Percentiles rank a stretch among this genome's conserved stretches.
Evolutionary conservation across 2,329 filamentous ascomycete genomes (phyloP).

Genomic region (Colletotrichum cuscutae): DNA sequence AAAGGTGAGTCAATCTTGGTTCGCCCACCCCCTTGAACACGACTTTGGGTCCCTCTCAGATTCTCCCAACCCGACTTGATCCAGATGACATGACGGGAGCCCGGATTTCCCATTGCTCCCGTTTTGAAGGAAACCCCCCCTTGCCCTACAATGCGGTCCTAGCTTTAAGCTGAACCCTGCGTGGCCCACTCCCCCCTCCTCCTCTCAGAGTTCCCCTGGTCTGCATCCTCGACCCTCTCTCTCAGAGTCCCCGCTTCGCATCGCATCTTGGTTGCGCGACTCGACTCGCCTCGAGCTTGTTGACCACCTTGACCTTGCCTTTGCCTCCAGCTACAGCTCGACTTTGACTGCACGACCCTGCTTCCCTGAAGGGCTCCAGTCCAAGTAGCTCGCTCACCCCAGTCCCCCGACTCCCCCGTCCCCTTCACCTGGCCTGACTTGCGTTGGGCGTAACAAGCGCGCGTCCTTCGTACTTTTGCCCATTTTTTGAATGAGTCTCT

Average conservation of each 20-base stretch:
- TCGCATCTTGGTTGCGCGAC: slow-evolving; percentile 22
- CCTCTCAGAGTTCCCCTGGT: not conserved
- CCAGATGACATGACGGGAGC: not conserved
- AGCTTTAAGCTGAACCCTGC: slow-evolving; percentile 1
- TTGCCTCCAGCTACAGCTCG: not conserved
- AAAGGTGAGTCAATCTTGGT: not conserved
- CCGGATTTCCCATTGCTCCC: not conserved
- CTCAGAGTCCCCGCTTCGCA: slow-evolving; percentile 21
- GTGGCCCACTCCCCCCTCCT: slow-evolving; percentile 9
- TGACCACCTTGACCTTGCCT: not conserved
- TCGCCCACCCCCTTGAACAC: slow-evolving; percentile 13
- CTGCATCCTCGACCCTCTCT: slow-evolving; percentile 30
- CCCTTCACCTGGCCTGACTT: slow-evolving; percentile 16
- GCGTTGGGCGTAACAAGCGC: slow-evolving; percentile 9
- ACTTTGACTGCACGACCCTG: slow-evolving; percentile 10
- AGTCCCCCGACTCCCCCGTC: slow-evolving; percentile 4
- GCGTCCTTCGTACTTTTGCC: not conserved
- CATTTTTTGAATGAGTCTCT: slow-evolving; percentile 20
- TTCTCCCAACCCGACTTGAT: slow-evolving; percentile 17
- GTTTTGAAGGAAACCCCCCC: slow-evolving; percentile 5
- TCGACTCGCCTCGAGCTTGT: slow-evolving; percentile 13
- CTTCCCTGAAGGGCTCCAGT: slow-evolving; percentile 4
- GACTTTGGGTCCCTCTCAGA: slow-evolving; percentile 13
- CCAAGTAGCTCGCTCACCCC: not conserved
- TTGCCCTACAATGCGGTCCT: slow-evolving; percentile 4